These are phyloP conservation scores for Kwoniella dendrophila DNA, from an alignment of 768 basidiomycete genomes.

Conservation along the genomic window DNA sequence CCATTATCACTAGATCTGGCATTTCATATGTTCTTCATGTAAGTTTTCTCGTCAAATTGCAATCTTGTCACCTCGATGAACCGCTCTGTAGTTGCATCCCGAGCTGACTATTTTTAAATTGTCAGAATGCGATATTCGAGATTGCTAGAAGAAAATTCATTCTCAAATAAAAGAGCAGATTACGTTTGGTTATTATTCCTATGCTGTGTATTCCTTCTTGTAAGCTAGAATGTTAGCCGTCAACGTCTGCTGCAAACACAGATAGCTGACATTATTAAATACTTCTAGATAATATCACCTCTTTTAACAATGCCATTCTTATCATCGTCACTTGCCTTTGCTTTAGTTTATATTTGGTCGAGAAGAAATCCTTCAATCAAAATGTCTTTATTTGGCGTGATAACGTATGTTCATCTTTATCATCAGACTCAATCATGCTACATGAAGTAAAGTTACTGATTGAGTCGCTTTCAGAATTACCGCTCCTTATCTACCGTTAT, in stretches of 20 bases:
- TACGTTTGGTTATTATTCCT: slow-evolving; percentile 92
- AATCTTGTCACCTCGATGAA: not conserved
- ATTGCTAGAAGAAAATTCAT: slow-evolving; percentile 95
- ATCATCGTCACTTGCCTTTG: slow-evolving; percentile 87
- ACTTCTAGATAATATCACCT: slow-evolving; percentile 71
- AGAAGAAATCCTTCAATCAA: slow-evolving; percentile 89
- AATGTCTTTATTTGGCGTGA: slow-evolving; percentile 91
- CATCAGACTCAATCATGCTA: no score
- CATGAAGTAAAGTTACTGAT: no score
- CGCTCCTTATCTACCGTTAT: slow-evolving; percentile 90
- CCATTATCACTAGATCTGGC: slow-evolving; percentile 88
- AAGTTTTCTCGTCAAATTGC: slow-evolving; percentile 52
- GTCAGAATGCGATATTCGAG: slow-evolving; percentile 92
- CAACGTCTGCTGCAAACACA: not conserved
- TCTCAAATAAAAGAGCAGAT: slow-evolving; percentile 85
- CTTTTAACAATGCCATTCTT: slow-evolving; percentile 90
- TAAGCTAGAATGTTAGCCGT: slow-evolving; percentile 60
- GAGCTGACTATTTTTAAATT: slow-evolving; percentile 1
- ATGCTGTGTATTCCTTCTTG: slow-evolving; percentile 82
- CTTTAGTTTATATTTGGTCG: slow-evolving; percentile 97
- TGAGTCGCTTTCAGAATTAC: slow-evolving; percentile 63
- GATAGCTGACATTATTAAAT: not conserved
- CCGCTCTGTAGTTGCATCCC: not conserved
- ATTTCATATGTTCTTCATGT: slow-evolving; percentile 99
- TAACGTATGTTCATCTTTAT: no score